These are phyloP conservation scores for Schizophyllum commune DNA, from an alignment of 1,284 basidiomycete species.

Conservation along the genomic window DNA sequence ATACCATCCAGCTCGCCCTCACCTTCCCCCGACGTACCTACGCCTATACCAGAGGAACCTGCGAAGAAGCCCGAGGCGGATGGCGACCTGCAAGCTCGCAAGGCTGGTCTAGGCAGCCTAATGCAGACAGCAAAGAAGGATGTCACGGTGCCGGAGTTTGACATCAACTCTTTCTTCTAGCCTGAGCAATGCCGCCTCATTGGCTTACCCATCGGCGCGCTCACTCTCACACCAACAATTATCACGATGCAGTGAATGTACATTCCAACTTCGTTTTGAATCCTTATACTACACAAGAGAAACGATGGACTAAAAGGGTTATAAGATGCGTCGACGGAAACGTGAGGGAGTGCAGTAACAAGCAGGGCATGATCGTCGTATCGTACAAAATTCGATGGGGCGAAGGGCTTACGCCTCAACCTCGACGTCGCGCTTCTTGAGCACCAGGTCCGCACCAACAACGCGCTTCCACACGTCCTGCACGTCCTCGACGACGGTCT, in stretches of 20 bases:
- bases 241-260: constrained; percentile 2
- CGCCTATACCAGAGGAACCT: constrained; percentile 20
- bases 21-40: constrained; percentile 27
- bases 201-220: neutral
- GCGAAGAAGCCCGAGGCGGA: constrained; percentile 32
- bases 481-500: constrained; percentile 95
- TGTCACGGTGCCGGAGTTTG: constrained; percentile 78
- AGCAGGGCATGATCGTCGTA: neutral
- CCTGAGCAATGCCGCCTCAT: neutral
- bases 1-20: constrained; percentile 58
- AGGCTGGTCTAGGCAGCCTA: constrained; percentile 72
- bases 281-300: neutral
- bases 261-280: constrained; percentile 6
- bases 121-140: constrained; percentile 87
- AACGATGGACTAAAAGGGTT: neutral
- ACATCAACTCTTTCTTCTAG: constrained; percentile 69
- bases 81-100: constrained; percentile 50
- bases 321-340: neutral
- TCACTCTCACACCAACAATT: neutral
- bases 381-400: neutral
- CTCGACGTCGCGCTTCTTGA: constrained; percentile 79
- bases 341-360: neutral
- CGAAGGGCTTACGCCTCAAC: constrained; percentile 40
- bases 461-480: constrained; percentile 90
- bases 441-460: constrained; percentile 63